phyloP scores from a whole-genome alignment of 208 protist genomes.

The Acanthamoeba castellanii region DNA sequence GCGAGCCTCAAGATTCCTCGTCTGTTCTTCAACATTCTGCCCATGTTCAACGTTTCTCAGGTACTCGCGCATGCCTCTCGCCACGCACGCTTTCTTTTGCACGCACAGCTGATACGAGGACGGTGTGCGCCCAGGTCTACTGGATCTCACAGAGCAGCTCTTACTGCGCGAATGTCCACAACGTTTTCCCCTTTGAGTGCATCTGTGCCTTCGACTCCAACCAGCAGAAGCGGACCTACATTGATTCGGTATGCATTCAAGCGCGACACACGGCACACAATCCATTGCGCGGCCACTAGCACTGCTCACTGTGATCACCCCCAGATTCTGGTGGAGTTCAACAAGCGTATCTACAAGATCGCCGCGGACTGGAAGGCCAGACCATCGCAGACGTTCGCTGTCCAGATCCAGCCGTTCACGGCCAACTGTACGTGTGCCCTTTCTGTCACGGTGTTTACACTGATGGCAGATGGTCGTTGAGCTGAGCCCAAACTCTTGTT shows the following conservation, averaged over 20 bases:
- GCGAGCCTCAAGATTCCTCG: slow-evolving; percentile 2
- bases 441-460: too few species aligned
- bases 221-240: slow-evolving; percentile 10
- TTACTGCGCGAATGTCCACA: neutral
- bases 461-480: neutral
- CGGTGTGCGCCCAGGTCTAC: neutral
- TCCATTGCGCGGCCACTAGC: neutral
- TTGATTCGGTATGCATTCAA: slow-evolving; percentile 6
- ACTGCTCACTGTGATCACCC: neutral
- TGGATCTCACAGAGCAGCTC: neutral
- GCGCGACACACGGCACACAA: too few species aligned
- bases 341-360: slow-evolving; percentile 63
- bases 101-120: too few species aligned
- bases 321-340: slow-evolving; percentile 39
- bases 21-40: slow-evolving; percentile 56
- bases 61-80: neutral
- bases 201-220: slow-evolving; percentile 35
- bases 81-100: too few species aligned
- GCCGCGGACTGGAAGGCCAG: neutral
- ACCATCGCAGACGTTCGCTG: neutral
- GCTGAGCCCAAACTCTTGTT: too few species aligned
- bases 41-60: slow-evolving; percentile 58
- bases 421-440: neutral
- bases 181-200: slow-evolving; percentile 47
- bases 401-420: slow-evolving; percentile 39